These are phyloP conservation scores for Lactifluus piperatus DNA, from an alignment of 768 basidiomycete genomes.

Conservation along the genomic window DNA sequence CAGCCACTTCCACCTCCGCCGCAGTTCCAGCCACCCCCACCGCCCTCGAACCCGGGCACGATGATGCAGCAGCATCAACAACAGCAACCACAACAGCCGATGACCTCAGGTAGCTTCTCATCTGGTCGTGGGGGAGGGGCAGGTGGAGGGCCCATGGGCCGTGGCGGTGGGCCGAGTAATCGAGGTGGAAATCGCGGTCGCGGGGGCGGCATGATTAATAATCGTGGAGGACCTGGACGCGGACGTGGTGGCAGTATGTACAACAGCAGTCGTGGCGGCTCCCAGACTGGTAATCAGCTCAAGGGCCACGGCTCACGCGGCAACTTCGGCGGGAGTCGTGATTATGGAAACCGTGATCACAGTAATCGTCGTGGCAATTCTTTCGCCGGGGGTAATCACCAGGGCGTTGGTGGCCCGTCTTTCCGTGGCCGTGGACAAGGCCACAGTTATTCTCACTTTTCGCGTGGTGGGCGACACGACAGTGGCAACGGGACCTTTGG, in stretches of 20 bases:
- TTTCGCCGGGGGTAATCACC: constrained; percentile 40
- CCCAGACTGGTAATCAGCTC: constrained; percentile 37
- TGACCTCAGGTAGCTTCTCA: constrained; percentile 22
- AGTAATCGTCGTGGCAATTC: constrained; percentile 60
- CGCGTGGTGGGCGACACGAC: constrained; percentile 35
- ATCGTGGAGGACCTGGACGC: constrained; percentile 29
- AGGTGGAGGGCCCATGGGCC: constrained; percentile 29
- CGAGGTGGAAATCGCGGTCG: constrained; percentile 37
- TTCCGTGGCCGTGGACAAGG: constrained; percentile 59
- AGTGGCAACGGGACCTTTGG: constrained; percentile 27
- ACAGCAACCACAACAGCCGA: constrained; percentile 25
- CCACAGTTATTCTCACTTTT: constrained; percentile 30
- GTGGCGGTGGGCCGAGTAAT: constrained; percentile 38
- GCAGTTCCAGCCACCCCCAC: constrained; percentile 55
- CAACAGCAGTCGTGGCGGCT: constrained; percentile 34
- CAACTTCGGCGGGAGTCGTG: constrained; percentile 50
- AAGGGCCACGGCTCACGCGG: constrained; percentile 59
- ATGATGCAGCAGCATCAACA: constrained; percentile 29
- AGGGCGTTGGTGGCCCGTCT: constrained; percentile 18
- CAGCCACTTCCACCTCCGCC: constrained; percentile 51
- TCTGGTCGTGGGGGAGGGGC: constrained; percentile 34
- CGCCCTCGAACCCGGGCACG: constrained; percentile 28
- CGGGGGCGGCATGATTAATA: constrained; percentile 43
- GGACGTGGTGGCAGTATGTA: constrained; percentile 33
- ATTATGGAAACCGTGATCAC: constrained; percentile 50